phyloP scores from a whole-genome alignment of 2,329 filamentous ascomycete species.

The Talaromyces atroroseus region DNA sequence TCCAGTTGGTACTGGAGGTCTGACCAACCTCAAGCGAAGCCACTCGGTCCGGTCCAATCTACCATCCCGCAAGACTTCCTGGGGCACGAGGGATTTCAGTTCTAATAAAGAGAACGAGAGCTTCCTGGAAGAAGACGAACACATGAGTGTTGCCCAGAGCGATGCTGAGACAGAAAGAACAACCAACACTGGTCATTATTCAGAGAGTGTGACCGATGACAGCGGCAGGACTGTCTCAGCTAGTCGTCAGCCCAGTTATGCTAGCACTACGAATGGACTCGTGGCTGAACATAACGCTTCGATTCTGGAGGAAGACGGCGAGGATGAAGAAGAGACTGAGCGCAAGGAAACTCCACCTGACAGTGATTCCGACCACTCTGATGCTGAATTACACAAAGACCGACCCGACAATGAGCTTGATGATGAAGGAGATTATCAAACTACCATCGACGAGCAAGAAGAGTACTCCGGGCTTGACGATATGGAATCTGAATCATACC shows the following conservation, averaged over 20 bases:
- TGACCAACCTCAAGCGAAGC: constrained; percentile 65
- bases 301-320: constrained; percentile 20
- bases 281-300: constrained; percentile 24
- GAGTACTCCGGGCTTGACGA: neutral
- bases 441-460: constrained; percentile 12
- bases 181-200: constrained; percentile 39
- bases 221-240: constrained; percentile 32
- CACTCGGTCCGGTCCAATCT: constrained; percentile 67
- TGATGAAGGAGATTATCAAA: constrained; percentile 15
- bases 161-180: constrained; percentile 46
- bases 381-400: constrained; percentile 12
- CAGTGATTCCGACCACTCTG: constrained; percentile 10
- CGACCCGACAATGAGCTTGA: constrained; percentile 6
- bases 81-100: constrained; percentile 48
- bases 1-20: constrained; percentile 29
- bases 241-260: constrained; percentile 36
- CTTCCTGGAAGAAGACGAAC: constrained; percentile 57
- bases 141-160: constrained; percentile 41
- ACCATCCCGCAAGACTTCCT: constrained; percentile 62
- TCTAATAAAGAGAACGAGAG: constrained; percentile 58
- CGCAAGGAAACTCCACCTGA: constrained; percentile 22
- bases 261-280: constrained; percentile 34
- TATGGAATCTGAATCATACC: constrained; percentile 6
- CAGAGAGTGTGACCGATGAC: constrained; percentile 35
- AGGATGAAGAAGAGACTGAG: constrained; percentile 22